These are phyloP conservation scores for Scytalidium lignicola DNA, from an alignment of 2,329 filamentous ascomycete species.

Conservation along the genomic window DNA sequence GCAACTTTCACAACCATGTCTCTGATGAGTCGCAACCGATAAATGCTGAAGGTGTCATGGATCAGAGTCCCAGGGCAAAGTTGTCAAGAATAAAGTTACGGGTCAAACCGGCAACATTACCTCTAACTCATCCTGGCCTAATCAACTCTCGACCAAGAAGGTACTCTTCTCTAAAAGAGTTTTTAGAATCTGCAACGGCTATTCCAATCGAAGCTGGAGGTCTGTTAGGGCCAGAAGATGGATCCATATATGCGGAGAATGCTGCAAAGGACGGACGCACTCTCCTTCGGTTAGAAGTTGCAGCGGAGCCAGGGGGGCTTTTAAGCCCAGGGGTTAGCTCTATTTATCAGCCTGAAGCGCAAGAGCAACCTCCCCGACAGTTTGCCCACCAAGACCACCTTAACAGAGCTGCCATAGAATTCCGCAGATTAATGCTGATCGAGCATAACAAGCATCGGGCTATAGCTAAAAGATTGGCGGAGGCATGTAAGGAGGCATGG, in stretches of 20 bases:
- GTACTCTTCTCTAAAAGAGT: conserved; percentile 52
- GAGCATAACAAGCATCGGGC: conserved; percentile 75
- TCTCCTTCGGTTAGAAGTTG: conserved; percentile 66
- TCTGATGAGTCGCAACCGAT: conserved; percentile 10
- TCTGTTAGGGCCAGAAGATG: conserved; percentile 48
- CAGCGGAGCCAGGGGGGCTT: conserved; percentile 68
- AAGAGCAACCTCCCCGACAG: conserved; percentile 67
- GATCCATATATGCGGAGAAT: conserved; percentile 52
- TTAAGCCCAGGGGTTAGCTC: conserved; percentile 67
- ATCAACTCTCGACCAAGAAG: conserved; percentile 46
- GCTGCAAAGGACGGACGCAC: conserved; percentile 63
- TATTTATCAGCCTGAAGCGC: conserved; percentile 66
- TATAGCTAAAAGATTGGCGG: conserved; percentile 74
- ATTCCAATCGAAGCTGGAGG: conserved; percentile 56
- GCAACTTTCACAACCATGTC: not conserved
- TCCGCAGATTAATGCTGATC: conserved; percentile 71
- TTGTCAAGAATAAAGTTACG: conserved; percentile 45
- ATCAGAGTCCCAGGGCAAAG: conserved; percentile 20
- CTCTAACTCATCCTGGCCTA: conserved; percentile 55
- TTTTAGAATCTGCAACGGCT: conserved; percentile 43
- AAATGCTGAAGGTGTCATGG: conserved; percentile 14
- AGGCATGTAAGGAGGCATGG: conserved; percentile 74
- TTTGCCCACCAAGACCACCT: conserved; percentile 89
- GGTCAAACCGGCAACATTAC: conserved; percentile 43
- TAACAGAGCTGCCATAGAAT: conserved; percentile 70